Conservation (phyloP, 345 rosid genomes). For the Microthlaspi erraticum region DNA sequence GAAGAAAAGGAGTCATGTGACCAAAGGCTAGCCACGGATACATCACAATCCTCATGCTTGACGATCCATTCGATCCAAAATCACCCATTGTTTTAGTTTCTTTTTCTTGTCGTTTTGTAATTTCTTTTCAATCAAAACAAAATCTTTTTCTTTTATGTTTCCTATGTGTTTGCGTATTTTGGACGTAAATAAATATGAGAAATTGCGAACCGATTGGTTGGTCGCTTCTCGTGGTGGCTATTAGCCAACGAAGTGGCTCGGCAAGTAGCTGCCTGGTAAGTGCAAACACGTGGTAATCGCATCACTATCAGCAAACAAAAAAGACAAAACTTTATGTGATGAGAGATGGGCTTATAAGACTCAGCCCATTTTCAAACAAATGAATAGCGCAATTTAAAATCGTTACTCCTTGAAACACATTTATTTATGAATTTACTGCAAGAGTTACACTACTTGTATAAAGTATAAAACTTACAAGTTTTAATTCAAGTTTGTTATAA, state of each 20-base stretch:
- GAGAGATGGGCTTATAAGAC: constrained; percentile 3
- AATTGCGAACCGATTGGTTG: constrained; percentile 16
- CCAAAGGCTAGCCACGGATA: constrained; percentile 66
- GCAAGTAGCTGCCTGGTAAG: constrained; percentile 38
- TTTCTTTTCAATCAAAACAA: neutral
- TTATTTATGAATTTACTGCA: neutral
- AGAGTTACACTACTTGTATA: neutral
- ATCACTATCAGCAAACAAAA: neutral
- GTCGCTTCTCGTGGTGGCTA: constrained; percentile 21
- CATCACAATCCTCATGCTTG: constrained; percentile 50
- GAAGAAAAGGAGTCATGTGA: constrained; percentile 60
- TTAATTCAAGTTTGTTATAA: neutral
- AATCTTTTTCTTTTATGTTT: neutral
- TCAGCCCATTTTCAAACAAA: neutral
- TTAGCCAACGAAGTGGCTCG: constrained; percentile 13
- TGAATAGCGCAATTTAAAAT: neutral
- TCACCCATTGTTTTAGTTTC: constrained; percentile 8
- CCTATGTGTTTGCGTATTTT: constrained; percentile 6
- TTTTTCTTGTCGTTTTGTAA: neutral
- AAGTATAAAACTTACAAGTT: neutral
- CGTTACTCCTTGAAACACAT: neutral
- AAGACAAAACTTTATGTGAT: constrained; percentile 15
- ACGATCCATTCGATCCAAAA: constrained; percentile 31
- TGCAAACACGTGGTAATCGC: constrained; percentile 28
- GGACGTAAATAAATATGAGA: neutral